A percentile compares a stretch with the other conserved stretches of the same genome.
These are phyloP conservation scores for Brassica incana DNA, from an alignment of 345 rosid species.

Conservation along the genomic window DNA sequence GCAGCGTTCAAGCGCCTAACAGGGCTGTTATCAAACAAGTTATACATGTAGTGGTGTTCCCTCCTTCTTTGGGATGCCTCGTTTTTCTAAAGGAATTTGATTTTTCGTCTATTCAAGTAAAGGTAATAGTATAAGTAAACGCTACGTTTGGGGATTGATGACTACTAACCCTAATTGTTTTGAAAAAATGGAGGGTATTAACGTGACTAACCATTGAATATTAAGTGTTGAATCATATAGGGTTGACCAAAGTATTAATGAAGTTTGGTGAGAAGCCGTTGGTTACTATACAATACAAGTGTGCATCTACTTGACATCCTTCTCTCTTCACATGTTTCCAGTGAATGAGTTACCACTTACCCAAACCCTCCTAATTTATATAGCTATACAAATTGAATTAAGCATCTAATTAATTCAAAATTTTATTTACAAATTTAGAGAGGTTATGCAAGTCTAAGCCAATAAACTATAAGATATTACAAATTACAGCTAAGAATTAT, in stretches of 20 bases:
- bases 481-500: not conserved
- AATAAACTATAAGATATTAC: not conserved
- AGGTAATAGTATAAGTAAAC: not conserved
- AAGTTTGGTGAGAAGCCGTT: not conserved
- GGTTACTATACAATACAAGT: not conserved
- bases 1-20: too few relatives aligned
- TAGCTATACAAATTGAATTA: not conserved
- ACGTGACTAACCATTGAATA: not conserved
- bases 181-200: not conserved
- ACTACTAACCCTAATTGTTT: not conserved
- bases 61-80: not conserved
- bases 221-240: not conserved
- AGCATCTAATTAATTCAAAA: not conserved
- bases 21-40: not conserved
- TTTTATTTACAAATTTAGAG: not conserved
- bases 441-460: not conserved
- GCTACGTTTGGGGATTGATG: not conserved
- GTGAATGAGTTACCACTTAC: conserved; percentile 29
- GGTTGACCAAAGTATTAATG: not conserved
- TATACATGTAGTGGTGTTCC: not conserved
- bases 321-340: conserved; percentile 35
- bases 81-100: not conserved
- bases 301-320: not conserved
- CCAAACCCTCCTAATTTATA: conserved; percentile 27
- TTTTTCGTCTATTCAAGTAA: not conserved